Evolutionary conservation across 208 protist genomes (phyloP), one percentile per base, ranked within the genome.

Genomic region (Angomonas ambiguus): DNA sequence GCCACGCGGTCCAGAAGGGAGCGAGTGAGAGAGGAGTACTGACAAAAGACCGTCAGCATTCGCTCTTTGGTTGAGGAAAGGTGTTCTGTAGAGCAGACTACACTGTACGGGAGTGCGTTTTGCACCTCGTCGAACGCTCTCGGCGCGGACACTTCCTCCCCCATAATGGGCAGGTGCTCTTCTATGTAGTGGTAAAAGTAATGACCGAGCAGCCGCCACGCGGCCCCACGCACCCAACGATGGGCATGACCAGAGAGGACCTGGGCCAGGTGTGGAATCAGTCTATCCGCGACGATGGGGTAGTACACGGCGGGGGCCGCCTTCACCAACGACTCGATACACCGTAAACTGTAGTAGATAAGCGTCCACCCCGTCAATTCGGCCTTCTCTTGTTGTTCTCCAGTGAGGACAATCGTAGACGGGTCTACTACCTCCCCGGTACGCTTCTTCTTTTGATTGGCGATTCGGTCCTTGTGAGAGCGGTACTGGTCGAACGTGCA

Each of bases 141-240:
- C 30, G 33, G 58, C 11, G 3, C 61, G 1, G 77, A 65, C 11
- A 75, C 45, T 5, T 76, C 74, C 24, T 79, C 76, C 30, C 64
- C 61, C 67, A 92, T 60, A 66, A 88, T 93, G 30, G 34, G 53
- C 58, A 76, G 80, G 18, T 48, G 62, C 28, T n/a, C 55, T 71
- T 96, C 91, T 18, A 93, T 84, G 32, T 69, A 81, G 33, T 69
- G 76, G 78, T 90, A 87, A 62, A 74, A 82, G 76, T 96, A 96
- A 62, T 88, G 71, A 27, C 78, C 69, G 56, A 93, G 69, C 4
- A 93, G 65, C 24, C 91, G 83, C 74, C 87, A 69, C 25, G 91
- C 74, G 2, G 71, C 87, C 18, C 77, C 76, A 27, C 82, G 87
- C 56, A 96, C 81, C 88, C 91, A 96, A 25, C 87, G 83, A 67